Base-by-base conservation (phyloP, 345 rosid genomes). In the Euphorbia tirucalli region DNA sequence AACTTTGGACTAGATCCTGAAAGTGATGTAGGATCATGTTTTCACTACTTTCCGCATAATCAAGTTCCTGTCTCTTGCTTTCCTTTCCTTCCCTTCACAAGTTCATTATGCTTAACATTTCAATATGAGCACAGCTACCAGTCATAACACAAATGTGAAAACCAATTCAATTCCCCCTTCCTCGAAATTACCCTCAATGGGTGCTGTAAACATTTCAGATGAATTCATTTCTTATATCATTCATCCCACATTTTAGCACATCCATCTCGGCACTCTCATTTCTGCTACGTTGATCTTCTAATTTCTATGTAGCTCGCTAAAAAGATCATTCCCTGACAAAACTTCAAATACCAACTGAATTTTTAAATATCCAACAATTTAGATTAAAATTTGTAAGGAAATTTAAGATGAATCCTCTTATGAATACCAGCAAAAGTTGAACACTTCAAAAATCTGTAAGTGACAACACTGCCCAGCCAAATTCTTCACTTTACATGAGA, bases 401-500 rank as follows among this genome's bases (percentile, higher is more conserved):
- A 59, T 57, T 21, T 57, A 57, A 57, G 61, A 57, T 57, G 28
- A 41, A 59, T 59, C 14, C 28, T 27, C 31, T 58, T 59, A 59
- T 14, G 9, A 30, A 15, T 15, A 16, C 31, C 16, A 6, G 43
- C 65, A 60, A 16, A 16, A 60, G 43, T 31, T 30, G 41, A 60
- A 7, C 24, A 28, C 37, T 31, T 7, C 10, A 9, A 60, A 31
- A 60, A 27, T 59, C 30, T 28, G n/a, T 28, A 28, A 3, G n/a
- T 14, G 9, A 13, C 65, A 68, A 22, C 18, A 56, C 15, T 37
- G 14, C 18, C 30, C 30, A 58, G 31, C 63, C 11, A 54, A 24
- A 39, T 50, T 35, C 22, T 74, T 70, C 59, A 32, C 41, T 31
- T 64, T 19, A 46, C 58, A 30, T 52, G n/a, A 21, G 49, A 71